Conservation (phyloP, 768 basidiomycete genomes). For the Suillus variegatus region DNA sequence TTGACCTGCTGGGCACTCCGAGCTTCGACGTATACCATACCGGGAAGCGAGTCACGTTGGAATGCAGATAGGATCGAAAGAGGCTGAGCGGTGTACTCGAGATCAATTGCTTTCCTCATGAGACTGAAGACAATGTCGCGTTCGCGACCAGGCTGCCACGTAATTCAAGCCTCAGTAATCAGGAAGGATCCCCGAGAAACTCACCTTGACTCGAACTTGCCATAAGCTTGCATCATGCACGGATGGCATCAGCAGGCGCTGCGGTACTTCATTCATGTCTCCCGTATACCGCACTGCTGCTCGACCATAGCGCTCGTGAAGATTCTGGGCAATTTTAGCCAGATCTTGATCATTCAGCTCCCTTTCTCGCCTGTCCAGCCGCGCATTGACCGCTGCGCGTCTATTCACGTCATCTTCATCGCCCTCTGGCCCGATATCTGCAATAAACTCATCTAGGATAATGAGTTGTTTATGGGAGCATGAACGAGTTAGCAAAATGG, state of each 20-base stretch:
- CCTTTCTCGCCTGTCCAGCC: constrained; percentile 69
- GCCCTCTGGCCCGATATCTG: constrained; percentile 57
- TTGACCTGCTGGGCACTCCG: constrained; percentile 83
- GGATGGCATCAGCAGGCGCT: constrained; percentile 92
- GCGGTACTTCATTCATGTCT: constrained; percentile 92
- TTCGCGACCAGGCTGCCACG: constrained; percentile 79
- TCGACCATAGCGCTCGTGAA: constrained; percentile 76
- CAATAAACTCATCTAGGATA: constrained; percentile 67
- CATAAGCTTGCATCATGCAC: constrained; percentile 95
- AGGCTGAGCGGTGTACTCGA: constrained; percentile 75
- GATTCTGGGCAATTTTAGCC: constrained; percentile 79
- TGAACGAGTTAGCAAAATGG: constrained; percentile 5
- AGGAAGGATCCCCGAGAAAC: constrained; percentile 16
- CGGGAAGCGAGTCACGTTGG: constrained; percentile 91
- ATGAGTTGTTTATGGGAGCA: constrained; percentile 7
- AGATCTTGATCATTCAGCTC: constrained; percentile 78
- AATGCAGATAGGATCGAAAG: constrained; percentile 92
- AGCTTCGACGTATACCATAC: constrained; percentile 97
- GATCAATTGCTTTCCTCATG: constrained; percentile 89
- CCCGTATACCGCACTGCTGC: constrained; percentile 78
- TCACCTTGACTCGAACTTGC: constrained; percentile 92
- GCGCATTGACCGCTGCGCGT: constrained; percentile 62
- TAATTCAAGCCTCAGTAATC: constrained; percentile 2
- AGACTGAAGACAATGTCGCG: constrained; percentile 92
- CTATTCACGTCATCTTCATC: constrained; percentile 58